These are phyloP conservation scores for Sporothrix brasiliensis DNA, from an alignment of 2,329 filamentous ascomycete species.

Conservation along the genomic window DNA sequence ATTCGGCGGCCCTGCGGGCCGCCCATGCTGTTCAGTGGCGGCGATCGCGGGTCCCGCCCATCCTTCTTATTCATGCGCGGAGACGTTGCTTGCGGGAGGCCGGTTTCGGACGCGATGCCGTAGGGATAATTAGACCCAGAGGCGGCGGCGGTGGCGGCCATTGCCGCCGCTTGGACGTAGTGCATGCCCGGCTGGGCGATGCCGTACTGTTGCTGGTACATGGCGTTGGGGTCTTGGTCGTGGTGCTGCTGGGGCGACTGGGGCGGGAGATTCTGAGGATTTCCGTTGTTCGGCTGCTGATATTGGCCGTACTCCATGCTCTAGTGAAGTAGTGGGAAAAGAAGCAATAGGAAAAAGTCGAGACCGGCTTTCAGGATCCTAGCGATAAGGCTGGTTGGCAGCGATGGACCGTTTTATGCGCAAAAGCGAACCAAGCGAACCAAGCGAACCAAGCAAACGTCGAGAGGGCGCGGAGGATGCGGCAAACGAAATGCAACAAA, in stretches of 20 bases:
- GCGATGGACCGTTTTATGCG: background rate
- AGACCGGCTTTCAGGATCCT: background rate
- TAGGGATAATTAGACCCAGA: constrained; percentile 78
- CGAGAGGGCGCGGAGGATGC: background rate
- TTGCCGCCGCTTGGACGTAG: constrained; percentile 89
- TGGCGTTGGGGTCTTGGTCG: constrained; percentile 66
- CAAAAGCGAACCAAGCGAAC: background rate
- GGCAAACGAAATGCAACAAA: background rate
- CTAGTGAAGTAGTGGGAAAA: constrained; percentile 31
- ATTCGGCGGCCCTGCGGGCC: constrained; percentile 62
- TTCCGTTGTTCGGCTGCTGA: constrained; percentile 68
- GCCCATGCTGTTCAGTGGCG: constrained; percentile 67
- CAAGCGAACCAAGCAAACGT: too few species aligned
- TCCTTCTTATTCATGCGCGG: constrained; percentile 80
- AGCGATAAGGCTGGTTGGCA: background rate
- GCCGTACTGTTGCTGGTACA: constrained; percentile 77
- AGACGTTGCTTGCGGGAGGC: constrained; percentile 70
- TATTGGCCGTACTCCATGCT: constrained; percentile 79
- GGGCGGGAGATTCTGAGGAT: constrained; percentile 69
- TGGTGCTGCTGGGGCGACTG: constrained; percentile 68
- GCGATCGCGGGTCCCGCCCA: constrained; percentile 72
- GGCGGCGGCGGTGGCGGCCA: constrained; percentile 88
- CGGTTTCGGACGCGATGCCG: constrained; percentile 67
- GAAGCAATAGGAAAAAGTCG: background rate
- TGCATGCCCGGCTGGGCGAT: constrained; percentile 75